Percentiles rank a stretch among this genome's conserved stretches.
These are phyloP conservation scores for Grosmannia clavigera DNA, from an alignment of 2,329 filamentous ascomycete genomes.

Conservation along the genomic window DNA sequence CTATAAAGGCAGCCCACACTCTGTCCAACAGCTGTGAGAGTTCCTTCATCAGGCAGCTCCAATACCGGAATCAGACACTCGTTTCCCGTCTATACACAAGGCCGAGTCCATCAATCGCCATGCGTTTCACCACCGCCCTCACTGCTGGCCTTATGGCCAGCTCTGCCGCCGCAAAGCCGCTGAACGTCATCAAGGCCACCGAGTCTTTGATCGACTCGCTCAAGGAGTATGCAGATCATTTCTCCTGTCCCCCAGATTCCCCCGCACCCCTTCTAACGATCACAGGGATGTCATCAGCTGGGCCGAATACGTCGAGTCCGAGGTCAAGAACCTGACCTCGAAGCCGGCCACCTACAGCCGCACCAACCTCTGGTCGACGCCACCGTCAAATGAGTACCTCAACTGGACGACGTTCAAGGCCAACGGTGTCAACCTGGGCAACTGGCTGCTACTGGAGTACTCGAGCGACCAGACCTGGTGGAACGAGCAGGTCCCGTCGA, in stretches of 20 bases:
- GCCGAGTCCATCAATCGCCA: background rate
- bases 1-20: background rate
- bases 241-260: background rate
- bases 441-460: slow-evolving; percentile 6
- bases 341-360: background rate
- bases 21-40: background rate
- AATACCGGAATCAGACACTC: background rate
- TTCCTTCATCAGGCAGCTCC: background rate
- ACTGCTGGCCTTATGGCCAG: background rate
- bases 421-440: slow-evolving; percentile 6
- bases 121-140: background rate
- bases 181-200: background rate
- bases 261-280: background rate
- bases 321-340: background rate
- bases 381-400: background rate
- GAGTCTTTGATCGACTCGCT: background rate
- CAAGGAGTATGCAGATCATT: background rate
- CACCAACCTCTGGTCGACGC: background rate
- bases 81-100: background rate
- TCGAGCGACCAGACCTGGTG: slow-evolving; percentile 4
- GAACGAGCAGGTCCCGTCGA: background rate
- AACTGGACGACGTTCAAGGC: slow-evolving; percentile 6
- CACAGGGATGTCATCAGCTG: background rate
- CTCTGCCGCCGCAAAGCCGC: background rate
- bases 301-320: background rate